Conservation (phyloP, 2,329 filamentous ascomycete species). For the Beauveria sp. region DNA sequence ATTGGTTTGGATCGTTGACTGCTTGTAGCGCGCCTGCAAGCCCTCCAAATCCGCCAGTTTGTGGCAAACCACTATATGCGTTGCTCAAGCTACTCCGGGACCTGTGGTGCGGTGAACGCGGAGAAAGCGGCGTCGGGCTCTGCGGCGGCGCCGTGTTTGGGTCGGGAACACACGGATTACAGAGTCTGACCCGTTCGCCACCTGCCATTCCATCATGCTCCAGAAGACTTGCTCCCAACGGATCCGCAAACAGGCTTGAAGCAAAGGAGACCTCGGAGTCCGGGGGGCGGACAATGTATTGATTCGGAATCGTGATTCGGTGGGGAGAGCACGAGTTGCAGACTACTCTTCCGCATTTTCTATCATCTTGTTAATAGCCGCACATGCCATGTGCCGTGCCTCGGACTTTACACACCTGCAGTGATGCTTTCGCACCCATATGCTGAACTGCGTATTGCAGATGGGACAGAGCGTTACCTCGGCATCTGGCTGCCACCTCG, state of each 20-base stretch:
- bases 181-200: conserved; percentile 51
- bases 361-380: conserved; percentile 22
- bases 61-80: conserved; percentile 21
- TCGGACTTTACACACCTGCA: conserved; percentile 55
- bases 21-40: neutral
- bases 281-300: conserved; percentile 82
- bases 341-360: conserved; percentile 89
- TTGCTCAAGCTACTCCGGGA: conserved; percentile 37
- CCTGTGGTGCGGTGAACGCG: conserved; percentile 33
- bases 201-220: conserved; percentile 41
- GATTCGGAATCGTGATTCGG: conserved; percentile 85
- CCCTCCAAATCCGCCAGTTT: conserved; percentile 20
- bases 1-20: conserved; percentile 28
- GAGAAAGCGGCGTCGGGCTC: conserved; percentile 29
- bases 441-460: conserved; percentile 69
- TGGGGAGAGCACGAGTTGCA: conserved; percentile 87
- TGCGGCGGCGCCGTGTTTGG: conserved; percentile 51
- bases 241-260: conserved; percentile 28
- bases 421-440: conserved; percentile 86
- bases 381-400: neutral
- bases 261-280: conserved; percentile 32
- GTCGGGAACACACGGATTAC: conserved; percentile 55
- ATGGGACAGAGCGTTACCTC: conserved; percentile 81
- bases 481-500: conserved; percentile 81
- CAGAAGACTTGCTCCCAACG: conserved; percentile 31